Base-by-base conservation (phyloP, 352 stramenopile genomes). In the Hyaloperonospora arabidopsidis region DNA sequence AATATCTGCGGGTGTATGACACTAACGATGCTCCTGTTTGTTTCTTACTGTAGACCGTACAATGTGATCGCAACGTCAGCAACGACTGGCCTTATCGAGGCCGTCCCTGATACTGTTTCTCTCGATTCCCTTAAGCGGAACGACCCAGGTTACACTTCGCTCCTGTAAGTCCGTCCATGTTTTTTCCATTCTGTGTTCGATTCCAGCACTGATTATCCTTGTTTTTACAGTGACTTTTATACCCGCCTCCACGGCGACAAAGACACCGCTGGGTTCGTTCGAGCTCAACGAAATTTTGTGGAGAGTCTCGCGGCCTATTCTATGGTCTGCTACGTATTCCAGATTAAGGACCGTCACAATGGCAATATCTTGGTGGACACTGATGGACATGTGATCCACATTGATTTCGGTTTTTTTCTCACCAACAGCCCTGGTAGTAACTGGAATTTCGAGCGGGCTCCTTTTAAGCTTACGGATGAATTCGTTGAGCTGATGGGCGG, bases 331-430 rank as follows among this genome's bases (percentile, higher is more conserved):
- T 99, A 99, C 66, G 77, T 99, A 13, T 84, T 99, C 51, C 89
- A 96, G 58, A 89, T 99, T 59, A 99, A 99, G 65, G 97, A 99
- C 68, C 84, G 96, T 1, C 97, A 99, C 79, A 99, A 99, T 63
- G 97, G 96, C 44, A 98, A 99, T 68, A 98, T 99, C 32, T 88
- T 99, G 59, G 79, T 99, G 36, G 95, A 99, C 72, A 96, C 83
- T 13, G 72, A 94, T 23, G 96, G 97, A 14, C 95, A 98, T 66
- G 70, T 99, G 11, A 93, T 99, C 49, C 95, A 99, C 77, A 99
- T 99, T 55, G 97, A 99, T 74, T 99, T 99, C 71, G 97, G 97
- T 14, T 99, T 99, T 68, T 44, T 97, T 57, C 91, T 98, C 28
- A 90, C 86, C 46, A 98, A 97, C 77, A 97, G 89, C 32, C 84